Percentiles rank a stretch among this genome's conserved stretches.
phyloP scores from a whole-genome alignment of 1,284 basidiomycete species.

The Ceratobasidium papillatum region DNA sequence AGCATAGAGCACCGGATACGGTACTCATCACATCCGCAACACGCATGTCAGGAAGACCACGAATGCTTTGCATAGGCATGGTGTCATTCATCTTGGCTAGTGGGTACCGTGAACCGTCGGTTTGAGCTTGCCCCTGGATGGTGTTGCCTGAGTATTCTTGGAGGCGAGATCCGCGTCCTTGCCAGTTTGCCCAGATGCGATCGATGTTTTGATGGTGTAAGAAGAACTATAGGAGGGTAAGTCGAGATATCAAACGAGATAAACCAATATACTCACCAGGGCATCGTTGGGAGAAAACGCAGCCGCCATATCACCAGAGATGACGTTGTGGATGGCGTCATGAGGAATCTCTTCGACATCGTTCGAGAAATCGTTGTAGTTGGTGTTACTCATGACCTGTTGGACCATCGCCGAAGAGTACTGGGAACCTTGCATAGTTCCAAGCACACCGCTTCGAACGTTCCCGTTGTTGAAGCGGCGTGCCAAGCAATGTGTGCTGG shows the following conservation, averaged over 20 bases:
- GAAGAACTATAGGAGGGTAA: constrained; percentile 16
- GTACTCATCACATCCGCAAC: constrained; percentile 39
- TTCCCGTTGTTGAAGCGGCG: constrained; percentile 39
- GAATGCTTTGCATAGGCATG: constrained; percentile 23
- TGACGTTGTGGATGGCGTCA: constrained; percentile 33
- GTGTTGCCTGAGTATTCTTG: constrained; percentile 26
- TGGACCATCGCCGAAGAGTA: constrained; percentile 14
- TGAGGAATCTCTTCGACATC: constrained; percentile 25
- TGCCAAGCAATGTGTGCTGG: constrained; percentile 18
- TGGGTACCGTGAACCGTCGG: constrained; percentile 25
- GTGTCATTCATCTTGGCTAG: constrained; percentile 25
- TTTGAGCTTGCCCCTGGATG: constrained; percentile 17
- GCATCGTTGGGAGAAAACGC: constrained; percentile 38
- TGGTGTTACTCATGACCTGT: neutral
- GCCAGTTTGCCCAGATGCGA: constrained; percentile 40
- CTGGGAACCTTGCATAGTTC: constrained; percentile 31
- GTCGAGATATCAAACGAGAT: neutral
- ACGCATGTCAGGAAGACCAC: constrained; percentile 28
- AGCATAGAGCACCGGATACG: constrained; percentile 33
- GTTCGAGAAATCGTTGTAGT: constrained; percentile 22
- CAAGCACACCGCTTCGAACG: neutral
- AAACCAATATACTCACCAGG: neutral
- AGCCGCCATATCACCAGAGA: constrained; percentile 32
- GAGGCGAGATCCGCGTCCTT: constrained; percentile 9
- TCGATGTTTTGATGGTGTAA: constrained; percentile 42